phyloP scores from a whole-genome alignment of 139 green algal genomes.

The Zygnema circumcarinatum region DNA sequence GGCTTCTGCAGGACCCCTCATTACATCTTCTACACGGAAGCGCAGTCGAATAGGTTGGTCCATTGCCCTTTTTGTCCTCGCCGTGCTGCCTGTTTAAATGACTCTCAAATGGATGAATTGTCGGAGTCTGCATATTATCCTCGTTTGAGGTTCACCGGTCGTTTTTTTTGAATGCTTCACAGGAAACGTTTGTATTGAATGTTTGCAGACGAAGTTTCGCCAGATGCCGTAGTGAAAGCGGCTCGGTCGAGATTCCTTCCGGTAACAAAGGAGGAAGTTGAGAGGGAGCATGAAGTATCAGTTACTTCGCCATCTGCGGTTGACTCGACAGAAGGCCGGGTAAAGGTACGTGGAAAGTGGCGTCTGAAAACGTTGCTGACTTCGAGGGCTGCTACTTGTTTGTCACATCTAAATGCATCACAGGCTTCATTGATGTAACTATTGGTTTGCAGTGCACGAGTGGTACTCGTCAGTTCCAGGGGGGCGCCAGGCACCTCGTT shows the following conservation, averaged over 20 bases:
- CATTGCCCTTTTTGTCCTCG: not conserved
- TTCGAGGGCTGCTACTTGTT: too few relatives aligned
- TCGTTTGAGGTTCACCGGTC: not conserved
- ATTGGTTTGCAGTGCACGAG: too few relatives aligned
- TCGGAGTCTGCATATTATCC: not conserved
- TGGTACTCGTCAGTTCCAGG: too few relatives aligned
- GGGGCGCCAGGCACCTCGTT: too few relatives aligned
- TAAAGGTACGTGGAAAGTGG: too few relatives aligned
- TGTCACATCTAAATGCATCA: not conserved
- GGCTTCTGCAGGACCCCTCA: not conserved
- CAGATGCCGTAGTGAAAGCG: not conserved
- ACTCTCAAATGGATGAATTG: not conserved
- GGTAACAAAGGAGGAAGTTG: not conserved
- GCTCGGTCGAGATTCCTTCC: not conserved
- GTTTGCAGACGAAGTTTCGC: not conserved
- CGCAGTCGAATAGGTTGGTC: not conserved
- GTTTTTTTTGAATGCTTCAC: not conserved
- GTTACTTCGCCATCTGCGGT: not conserved
- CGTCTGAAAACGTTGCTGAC: too few relatives aligned
- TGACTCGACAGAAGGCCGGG: too few relatives aligned
- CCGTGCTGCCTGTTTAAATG: not conserved
- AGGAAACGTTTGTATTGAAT: not conserved
- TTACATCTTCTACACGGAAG: slow-evolving; percentile 16
- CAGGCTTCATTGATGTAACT: not conserved
- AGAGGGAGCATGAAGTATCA: not conserved